These are phyloP conservation scores for Phytophthora uliginosa DNA, from an alignment of 352 stramenopile species.

Conservation along the genomic window DNA sequence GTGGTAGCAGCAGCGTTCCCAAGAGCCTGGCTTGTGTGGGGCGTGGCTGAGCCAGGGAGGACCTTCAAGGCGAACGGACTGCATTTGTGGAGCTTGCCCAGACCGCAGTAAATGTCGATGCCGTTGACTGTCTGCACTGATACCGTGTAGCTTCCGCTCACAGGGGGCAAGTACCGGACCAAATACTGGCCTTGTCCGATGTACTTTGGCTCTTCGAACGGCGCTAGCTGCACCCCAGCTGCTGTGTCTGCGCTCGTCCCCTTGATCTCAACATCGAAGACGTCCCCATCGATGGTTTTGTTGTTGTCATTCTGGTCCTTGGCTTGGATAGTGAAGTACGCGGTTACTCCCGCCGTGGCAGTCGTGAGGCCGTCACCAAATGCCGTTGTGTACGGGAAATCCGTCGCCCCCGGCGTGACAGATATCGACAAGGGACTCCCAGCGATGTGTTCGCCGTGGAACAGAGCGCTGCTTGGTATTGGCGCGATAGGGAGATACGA, in stretches of 20 bases:
- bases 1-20: constrained; percentile 58
- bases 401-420: constrained; percentile 93
- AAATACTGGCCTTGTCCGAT: constrained; percentile 93
- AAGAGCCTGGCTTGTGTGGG: constrained; percentile 92
- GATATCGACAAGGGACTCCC: constrained; percentile 93
- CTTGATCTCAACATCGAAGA: constrained; percentile 76
- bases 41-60: constrained; percentile 87
- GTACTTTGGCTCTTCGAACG: constrained; percentile 86
- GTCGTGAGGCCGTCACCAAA: constrained; percentile 80
- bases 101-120: constrained; percentile 97
- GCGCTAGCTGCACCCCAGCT: constrained; percentile 47
- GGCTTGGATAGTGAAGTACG: constrained; percentile 95
- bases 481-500: constrained; percentile 87
- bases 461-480: constrained; percentile 88
- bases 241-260: constrained; percentile 31
- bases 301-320: constrained; percentile 95
- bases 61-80: constrained; percentile 94
- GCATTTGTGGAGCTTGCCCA: constrained; percentile 93
- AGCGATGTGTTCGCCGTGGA: constrained; percentile 92
- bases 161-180: constrained; percentile 87
- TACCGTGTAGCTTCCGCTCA: constrained; percentile 92
- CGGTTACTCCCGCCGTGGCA: constrained; percentile 87
- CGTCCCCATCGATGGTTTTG: constrained; percentile 84
- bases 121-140: constrained; percentile 93
- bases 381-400: constrained; percentile 96